Conservation (phyloP, 1,284 basidiomycete species). For the Cryptococcus hybrid region DNA sequence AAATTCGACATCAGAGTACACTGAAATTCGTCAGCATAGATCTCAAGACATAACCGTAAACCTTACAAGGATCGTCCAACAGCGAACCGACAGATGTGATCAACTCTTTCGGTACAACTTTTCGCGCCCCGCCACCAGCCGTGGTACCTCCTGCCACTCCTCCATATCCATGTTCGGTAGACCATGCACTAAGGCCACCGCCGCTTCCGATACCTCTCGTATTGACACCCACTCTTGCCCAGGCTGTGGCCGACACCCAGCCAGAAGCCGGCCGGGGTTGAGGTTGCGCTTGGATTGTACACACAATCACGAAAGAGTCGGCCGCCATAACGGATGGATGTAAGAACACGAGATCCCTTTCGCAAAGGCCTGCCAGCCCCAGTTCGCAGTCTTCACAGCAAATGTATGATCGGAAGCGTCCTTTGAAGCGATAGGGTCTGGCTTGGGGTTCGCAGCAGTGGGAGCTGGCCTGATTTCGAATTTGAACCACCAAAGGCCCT, state of each 20-base stretch:
- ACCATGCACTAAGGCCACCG: conserved; percentile 40
- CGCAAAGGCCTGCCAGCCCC: conserved; percentile 59
- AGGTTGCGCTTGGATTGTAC: conserved; percentile 71
- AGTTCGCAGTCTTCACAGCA: conserved; percentile 76
- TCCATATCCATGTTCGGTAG: conserved; percentile 36
- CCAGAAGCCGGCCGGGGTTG: conserved; percentile 55
- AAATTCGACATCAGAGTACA: conserved; percentile 80
- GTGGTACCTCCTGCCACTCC: conserved; percentile 42
- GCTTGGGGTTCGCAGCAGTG: conserved; percentile 22
- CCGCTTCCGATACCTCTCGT: conserved; percentile 25
- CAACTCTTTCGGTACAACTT: conserved; percentile 42
- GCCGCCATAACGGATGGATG: conserved; percentile 56
- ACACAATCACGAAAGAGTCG: conserved; percentile 70
- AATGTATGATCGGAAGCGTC: conserved; percentile 83
- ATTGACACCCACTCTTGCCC: not conserved
- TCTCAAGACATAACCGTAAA: no score
- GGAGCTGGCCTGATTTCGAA: conserved; percentile 67
- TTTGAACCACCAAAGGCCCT: conserved; percentile 76
- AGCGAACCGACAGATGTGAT: conserved; percentile 64
- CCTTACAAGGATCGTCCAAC: conserved; percentile 63
- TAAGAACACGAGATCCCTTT: conserved; percentile 68
- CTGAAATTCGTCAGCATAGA: conserved; percentile 28
- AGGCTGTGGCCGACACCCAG: conserved; percentile 33
- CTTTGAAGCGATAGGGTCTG: conserved; percentile 56
- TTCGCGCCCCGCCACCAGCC: conserved; percentile 39